Base-by-base conservation (phyloP, 306 rosid genomes). In the Prunus davidiana region DNA sequence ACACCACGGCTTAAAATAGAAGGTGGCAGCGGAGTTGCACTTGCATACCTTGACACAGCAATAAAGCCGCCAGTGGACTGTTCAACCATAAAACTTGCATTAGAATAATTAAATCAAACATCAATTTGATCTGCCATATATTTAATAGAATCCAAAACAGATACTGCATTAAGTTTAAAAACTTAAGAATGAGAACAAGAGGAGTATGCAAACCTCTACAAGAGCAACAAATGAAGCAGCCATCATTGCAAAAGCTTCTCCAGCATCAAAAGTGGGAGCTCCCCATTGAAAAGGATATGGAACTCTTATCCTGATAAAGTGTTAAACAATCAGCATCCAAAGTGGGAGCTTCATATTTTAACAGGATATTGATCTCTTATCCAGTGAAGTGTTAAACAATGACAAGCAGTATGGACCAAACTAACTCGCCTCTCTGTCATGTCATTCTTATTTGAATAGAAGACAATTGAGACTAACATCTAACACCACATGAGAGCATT, bases 241-340 rank as follows among this genome's bases (percentile, higher is more conserved):
- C 98, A 94, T 94, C 98, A 94, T 94, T 58, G 98, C 98, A 82
- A 94, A 94, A 68, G 97, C 82, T 87, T 94, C 98, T 61, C 98
- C 98, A 8, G 98, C 97, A 64, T 94, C 95, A 72, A 94, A 94
- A 75, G 94, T 91, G 30, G 98, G 98, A 60, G 97, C 96, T 74
- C 98, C 98, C 98, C 98, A 94, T 77, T 94, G 98, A 87, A 94
- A 94, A 58, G 98, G 98, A 79, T 92, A 94, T 1, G 98, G 98
- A 51, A 94, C 79, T 78, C 98, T 88, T 69, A 94, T 91, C 98
- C 98, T 94, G 88, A 69, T 71, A 27, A 52, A 27, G 19, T 11
- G 15, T 55, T 22, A 1, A 38, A 60, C 57, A 58, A 45, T 60
- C 92, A 15, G 97, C 97, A 60, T 94, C 93, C 64, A 92, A 93